These are phyloP conservation scores for Chiua virens DNA, from an alignment of 768 basidiomycete genomes.

Conservation along the genomic window DNA sequence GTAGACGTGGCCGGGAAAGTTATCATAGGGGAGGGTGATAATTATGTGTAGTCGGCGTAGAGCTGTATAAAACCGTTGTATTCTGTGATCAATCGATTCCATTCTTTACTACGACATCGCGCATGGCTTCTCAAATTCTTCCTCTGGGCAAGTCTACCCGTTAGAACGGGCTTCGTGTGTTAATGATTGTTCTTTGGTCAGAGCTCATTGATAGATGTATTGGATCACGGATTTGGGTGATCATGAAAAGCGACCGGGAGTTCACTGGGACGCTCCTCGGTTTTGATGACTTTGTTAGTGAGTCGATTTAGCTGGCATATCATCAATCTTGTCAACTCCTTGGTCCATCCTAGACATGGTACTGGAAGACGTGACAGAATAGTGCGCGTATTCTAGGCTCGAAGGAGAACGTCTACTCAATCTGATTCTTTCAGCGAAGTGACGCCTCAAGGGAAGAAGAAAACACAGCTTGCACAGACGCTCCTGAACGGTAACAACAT, in stretches of 20 bases:
- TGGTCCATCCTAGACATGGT: slow-evolving; percentile 69
- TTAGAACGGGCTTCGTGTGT: background rate
- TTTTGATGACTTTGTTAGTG: slow-evolving; percentile 99
- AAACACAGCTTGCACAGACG: slow-evolving; percentile 83
- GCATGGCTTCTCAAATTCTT: slow-evolving; percentile 91
- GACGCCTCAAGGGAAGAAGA: slow-evolving; percentile 79
- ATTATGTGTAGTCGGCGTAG: slow-evolving; percentile 10
- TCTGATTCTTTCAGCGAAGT: slow-evolving; percentile 59
- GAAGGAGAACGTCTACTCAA: background rate
- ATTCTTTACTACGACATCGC: slow-evolving; percentile 2
- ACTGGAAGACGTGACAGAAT: slow-evolving; percentile 94
- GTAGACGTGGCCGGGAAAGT: slow-evolving; percentile 22
- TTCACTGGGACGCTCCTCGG: slow-evolving; percentile 94
- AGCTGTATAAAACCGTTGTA: slow-evolving; percentile 7
- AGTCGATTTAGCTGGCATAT: slow-evolving; percentile 40
- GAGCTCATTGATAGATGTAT: slow-evolving; percentile 98
- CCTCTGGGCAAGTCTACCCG: slow-evolving; percentile 64
- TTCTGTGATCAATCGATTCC: background rate
- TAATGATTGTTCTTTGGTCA: slow-evolving; percentile 27
- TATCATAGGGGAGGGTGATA: slow-evolving; percentile 23
- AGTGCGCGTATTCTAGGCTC: slow-evolving; percentile 50
- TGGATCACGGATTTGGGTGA: slow-evolving; percentile 95
- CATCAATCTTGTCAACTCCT: background rate
- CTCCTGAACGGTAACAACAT: slow-evolving; percentile 94
- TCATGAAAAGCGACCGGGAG: slow-evolving; percentile 97